phyloP scores from a whole-genome alignment of 1,284 basidiomycete species.

The Puccinia coronata region DNA sequence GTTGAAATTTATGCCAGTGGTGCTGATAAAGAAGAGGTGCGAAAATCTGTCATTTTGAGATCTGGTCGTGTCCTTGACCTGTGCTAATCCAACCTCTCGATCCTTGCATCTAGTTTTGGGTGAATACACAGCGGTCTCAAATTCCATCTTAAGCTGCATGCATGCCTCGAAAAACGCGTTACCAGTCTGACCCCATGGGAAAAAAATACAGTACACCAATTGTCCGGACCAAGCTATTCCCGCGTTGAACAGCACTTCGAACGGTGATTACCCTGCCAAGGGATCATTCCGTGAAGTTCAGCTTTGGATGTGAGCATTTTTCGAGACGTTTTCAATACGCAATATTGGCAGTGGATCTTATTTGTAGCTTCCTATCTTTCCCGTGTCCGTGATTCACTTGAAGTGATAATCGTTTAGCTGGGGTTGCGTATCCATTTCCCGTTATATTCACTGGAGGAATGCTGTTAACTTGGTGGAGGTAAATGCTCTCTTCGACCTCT shows the following conservation, averaged over 20 bases:
- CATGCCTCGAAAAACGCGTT: background rate
- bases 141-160: background rate
- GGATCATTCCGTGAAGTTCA: constrained; percentile 78
- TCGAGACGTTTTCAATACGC: background rate
- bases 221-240: constrained; percentile 52
- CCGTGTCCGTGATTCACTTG: background rate
- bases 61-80: background rate
- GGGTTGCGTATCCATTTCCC: constrained; percentile 74
- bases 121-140: background rate
- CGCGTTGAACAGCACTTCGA: constrained; percentile 64
- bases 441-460: constrained; percentile 78
- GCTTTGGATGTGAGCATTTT: constrained; percentile 63
- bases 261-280: constrained; percentile 61
- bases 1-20: constrained; percentile 50
- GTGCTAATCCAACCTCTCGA: background rate
- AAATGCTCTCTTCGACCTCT: background rate
- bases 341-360: no score
- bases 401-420: constrained; percentile 69
- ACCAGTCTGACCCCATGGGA: constrained; percentile 3
- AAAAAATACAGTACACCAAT: constrained; percentile 35
- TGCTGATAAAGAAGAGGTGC: constrained; percentile 46
- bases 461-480: constrained; percentile 69
- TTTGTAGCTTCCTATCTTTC: background rate
- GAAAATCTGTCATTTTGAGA: constrained; percentile 1
- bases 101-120: constrained; percentile 38